Evolutionary conservation across 2,329 filamentous ascomycete genomes (phyloP).

Genomic region (Triangularia verruculosa): DNA sequence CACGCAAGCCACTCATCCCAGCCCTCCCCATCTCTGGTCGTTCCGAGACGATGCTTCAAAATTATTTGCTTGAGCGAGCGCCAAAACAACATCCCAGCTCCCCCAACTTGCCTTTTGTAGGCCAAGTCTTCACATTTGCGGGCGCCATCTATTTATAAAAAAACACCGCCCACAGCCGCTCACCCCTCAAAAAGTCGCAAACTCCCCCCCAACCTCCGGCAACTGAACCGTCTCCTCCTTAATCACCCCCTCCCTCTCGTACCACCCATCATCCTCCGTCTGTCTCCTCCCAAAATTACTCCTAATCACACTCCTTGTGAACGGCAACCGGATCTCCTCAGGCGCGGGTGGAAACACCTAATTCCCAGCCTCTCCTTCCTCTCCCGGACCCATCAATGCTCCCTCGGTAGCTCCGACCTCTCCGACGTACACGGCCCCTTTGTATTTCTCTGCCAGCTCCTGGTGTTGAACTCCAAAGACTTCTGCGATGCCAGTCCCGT

Average conservation of each 20-base stretch:
- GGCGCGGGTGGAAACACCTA: not conserved
- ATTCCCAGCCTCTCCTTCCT: not conserved
- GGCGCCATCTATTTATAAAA: no score
- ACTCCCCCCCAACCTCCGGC: not conserved
- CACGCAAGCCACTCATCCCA: not conserved
- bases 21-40: not conserved
- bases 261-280: not conserved
- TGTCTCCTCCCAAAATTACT: not conserved
- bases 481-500: conserved; percentile 64
- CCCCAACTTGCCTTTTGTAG: no score
- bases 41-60: not conserved
- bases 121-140: no score
- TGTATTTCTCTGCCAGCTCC: conserved; percentile 50
- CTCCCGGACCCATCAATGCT: conserved; percentile 10
- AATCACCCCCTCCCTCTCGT: not conserved
- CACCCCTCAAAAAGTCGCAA: not conserved
- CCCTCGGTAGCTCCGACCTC: conserved; percentile 10
- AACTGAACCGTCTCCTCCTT: not conserved
- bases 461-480: conserved; percentile 81
- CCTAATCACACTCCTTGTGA: conserved; percentile 1
- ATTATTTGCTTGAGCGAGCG: no score
- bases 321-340: conserved; percentile 29
- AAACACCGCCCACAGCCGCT: no score
- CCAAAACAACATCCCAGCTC: no score
- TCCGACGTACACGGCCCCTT: conserved; percentile 34